Conservation (phyloP, 2,329 filamentous ascomycete species). For the Periglandula ipomoeae region DNA sequence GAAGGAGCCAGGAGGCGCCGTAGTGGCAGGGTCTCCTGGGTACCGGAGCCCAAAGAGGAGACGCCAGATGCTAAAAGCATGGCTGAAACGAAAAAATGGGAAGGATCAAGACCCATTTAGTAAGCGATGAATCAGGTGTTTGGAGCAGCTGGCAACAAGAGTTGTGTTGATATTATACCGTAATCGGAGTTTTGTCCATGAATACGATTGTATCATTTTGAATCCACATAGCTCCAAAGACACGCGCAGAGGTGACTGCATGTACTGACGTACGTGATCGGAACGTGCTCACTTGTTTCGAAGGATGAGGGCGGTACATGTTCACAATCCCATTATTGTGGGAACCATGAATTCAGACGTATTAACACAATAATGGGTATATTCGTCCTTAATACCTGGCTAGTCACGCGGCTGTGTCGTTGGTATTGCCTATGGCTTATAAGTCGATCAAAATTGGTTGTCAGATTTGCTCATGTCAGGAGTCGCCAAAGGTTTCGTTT, state of each 20-base stretch:
- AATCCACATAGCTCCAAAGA: neutral
- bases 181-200: neutral
- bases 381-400: too few species aligned
- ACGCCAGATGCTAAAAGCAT: conserved; percentile 15
- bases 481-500: too few species aligned
- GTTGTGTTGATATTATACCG: conserved; percentile 1
- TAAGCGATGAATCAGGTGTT: conserved; percentile 14
- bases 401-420: too few species aligned
- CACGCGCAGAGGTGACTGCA: too few species aligned
- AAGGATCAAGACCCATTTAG: conserved; percentile 33
- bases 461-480: too few species aligned
- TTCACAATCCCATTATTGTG: too few species aligned
- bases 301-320: too few species aligned
- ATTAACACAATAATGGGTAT: too few species aligned
- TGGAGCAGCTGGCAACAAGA: neutral
- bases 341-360: too few species aligned
- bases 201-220: neutral
- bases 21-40: conserved; percentile 43
- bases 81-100: conserved; percentile 28
- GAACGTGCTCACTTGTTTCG: neutral
- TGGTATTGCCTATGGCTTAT: too few species aligned
- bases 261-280: too few species aligned
- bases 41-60: conserved; percentile 29
- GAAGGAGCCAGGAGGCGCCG: conserved; percentile 36
- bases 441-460: too few species aligned